A percentile compares a stretch with the other conserved stretches of the same genome.
Evolutionary conservation across 805 yeast genomes (phyloP).

Genomic region (Isabelozyma pseudorhagii): DNA sequence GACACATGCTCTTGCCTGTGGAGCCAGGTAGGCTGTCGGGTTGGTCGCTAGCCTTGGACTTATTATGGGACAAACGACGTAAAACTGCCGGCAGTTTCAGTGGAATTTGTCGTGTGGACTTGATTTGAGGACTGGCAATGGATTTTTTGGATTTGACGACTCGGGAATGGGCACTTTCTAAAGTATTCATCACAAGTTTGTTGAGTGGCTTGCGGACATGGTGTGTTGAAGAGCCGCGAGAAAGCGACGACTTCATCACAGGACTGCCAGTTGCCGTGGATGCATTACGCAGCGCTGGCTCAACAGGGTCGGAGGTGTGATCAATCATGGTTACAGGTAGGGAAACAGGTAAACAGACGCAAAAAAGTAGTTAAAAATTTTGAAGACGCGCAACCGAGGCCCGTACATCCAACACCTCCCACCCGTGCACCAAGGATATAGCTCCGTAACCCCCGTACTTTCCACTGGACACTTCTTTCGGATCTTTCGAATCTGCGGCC

Average conservation of each 20-base stretch:
- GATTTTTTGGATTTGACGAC: slow-evolving; percentile 1
- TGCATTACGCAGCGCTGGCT: background rate
- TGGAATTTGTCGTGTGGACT: background rate
- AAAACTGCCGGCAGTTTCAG: background rate
- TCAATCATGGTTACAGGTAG: background rate
- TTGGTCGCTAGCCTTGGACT: background rate
- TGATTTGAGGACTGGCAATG: background rate
- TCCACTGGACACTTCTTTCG: too few species aligned
- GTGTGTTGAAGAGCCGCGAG: background rate
- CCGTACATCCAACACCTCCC: background rate
- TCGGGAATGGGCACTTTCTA: slow-evolving; percentile 4
- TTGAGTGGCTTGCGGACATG: slow-evolving; percentile 10
- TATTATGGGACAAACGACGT: background rate
- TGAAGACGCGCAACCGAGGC: background rate
- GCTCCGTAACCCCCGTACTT: too few species aligned
- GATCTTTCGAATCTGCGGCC: too few species aligned
- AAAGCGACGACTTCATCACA: background rate
- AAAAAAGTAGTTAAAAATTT: too few species aligned
- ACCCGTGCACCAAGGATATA: background rate
- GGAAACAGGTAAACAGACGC: background rate
- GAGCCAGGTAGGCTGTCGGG: background rate
- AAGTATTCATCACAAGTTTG: slow-evolving; percentile 10
- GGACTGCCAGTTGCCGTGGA: background rate
- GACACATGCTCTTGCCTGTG: slow-evolving; percentile 12
- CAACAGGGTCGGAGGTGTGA: too few species aligned